A percentile compares a stretch with the other conserved stretches of the same genome.
Conservation (phyloP, 768 basidiomycete species). For the Mycena rebaudengoi region DNA sequence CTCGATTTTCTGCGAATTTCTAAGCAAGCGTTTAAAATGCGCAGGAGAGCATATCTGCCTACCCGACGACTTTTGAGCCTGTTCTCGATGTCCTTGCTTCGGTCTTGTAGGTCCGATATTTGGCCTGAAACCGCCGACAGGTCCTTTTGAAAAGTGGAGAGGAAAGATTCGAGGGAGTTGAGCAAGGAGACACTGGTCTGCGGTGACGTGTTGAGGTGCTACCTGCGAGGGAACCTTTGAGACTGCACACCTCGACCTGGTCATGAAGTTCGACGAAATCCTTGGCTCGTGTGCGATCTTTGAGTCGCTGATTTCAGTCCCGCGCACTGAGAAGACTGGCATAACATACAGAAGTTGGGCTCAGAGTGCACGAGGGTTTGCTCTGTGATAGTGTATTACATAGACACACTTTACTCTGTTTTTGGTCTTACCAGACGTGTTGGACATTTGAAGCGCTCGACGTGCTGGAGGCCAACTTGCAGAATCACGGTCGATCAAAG, state of each 20-base stretch:
- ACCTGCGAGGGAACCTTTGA: neutral
- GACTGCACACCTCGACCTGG: constrained; percentile 76
- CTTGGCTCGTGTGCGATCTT: constrained; percentile 50
- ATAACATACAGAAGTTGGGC: constrained; percentile 44
- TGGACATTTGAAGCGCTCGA: neutral
- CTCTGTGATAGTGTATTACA: constrained; percentile 16
- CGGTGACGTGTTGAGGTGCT: constrained; percentile 6
- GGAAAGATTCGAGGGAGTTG: constrained; percentile 88
- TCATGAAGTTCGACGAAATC: constrained; percentile 92
- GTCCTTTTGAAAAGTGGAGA: constrained; percentile 96
- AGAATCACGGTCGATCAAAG: too few relatives aligned
- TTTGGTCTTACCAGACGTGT: constrained; percentile 12
- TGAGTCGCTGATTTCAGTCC: constrained; percentile 6
- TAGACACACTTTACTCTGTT: neutral
- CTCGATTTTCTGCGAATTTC: constrained; percentile 86
- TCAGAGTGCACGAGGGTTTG: constrained; percentile 20
- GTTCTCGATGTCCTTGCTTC: constrained; percentile 91
- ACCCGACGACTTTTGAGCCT: constrained; percentile 88
- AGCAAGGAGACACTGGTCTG: constrained; percentile 85
- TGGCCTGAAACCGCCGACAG: constrained; percentile 95
- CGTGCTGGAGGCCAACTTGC: too few relatives aligned
- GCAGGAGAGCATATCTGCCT: constrained; percentile 29
- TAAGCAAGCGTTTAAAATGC: constrained; percentile 4
- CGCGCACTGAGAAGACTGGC: neutral
- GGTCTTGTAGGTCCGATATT: constrained; percentile 91